Base-by-base conservation (phyloP, 805 yeast genomes). In the Saitoella complicata region DNA sequence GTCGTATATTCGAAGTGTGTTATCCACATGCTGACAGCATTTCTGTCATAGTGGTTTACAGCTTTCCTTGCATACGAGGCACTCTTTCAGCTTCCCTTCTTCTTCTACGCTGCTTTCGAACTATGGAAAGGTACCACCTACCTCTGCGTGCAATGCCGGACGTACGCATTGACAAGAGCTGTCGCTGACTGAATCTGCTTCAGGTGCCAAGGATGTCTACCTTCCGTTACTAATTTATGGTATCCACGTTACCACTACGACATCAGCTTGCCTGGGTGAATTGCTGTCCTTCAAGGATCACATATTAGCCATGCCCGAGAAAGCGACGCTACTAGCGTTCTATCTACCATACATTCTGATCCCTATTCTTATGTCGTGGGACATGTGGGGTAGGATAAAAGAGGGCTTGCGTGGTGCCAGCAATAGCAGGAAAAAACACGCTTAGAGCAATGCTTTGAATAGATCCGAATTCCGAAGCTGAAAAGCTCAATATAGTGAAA, bases 351-450 rank as follows among this genome's bases (percentile, higher is more conserved):
- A 39, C 12, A 11, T 39, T 21, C 29, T 31, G 11, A 31, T 39
- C 12, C 42, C 42, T 39, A 12, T 39, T 21, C 32, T n/a, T n/a
- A 39, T 39, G 42, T 8, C 42, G 11, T 21, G 31, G 12, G 34
- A 39, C 12, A 39, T 31, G 34, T 30, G 12, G 21, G 21, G 21
- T 21, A 34, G 42, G 32, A 33, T 33, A 2, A 21, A 21, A 21
- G 21, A 21, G 4, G 21, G 21, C 21, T 21, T 21, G 21, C 2
- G 21, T 21, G 21, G 21, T 21, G 21, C 21, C 21, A 21, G 21
- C 21, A 21, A 21, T 21, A 21, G 21, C 21, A 21, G 21, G 4
- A 21, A 4, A 4, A 21, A 21, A 21, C 21, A 21, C 4, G 21
- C 21, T 21, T 21, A 21, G 4, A 21, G 21, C 4, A 21, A 21